phyloP scores from a whole-genome alignment of 1,284 basidiomycete genomes.

The Xanthoconium separans region DNA sequence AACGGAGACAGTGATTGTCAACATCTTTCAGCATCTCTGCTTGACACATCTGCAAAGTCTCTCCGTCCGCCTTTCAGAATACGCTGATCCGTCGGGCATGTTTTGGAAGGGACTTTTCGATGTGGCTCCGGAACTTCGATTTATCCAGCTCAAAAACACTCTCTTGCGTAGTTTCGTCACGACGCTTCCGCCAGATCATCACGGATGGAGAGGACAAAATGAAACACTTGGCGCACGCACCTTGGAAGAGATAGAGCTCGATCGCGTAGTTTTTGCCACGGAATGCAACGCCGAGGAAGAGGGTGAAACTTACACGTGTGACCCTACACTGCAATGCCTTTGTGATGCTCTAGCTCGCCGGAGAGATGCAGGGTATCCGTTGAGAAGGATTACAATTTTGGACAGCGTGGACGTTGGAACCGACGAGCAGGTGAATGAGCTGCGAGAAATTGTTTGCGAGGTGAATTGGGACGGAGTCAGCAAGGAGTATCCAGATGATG shows the following conservation, averaged over 20 bases:
- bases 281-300: not conserved
- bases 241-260: slow-evolving; percentile 2
- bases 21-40: not conserved
- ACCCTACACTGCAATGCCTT: not conserved
- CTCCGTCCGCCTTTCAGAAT: not conserved
- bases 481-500: not conserved
- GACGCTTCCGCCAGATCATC: not conserved
- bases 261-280: not conserved
- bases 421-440: not conserved
- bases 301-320: not conserved
- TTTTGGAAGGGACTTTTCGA: slow-evolving; percentile 3
- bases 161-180: not conserved
- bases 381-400: not conserved
- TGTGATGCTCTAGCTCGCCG: not conserved
- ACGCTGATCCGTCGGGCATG: not conserved
- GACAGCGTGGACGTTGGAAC: not conserved
- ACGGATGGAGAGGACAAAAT: slow-evolving; percentile 1
- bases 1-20: not conserved
- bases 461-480: not conserved
- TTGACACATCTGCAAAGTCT: not conserved
- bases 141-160: not conserved
- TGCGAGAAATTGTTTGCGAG: not conserved
- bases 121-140: not conserved
- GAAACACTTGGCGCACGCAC: not conserved
- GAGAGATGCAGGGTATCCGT: not conserved